Percentiles rank a stretch among this genome's conserved stretches.
Evolutionary conservation across 106 monocot species (phyloP).

Genomic region (Acanthochlamys bracteata): DNA sequence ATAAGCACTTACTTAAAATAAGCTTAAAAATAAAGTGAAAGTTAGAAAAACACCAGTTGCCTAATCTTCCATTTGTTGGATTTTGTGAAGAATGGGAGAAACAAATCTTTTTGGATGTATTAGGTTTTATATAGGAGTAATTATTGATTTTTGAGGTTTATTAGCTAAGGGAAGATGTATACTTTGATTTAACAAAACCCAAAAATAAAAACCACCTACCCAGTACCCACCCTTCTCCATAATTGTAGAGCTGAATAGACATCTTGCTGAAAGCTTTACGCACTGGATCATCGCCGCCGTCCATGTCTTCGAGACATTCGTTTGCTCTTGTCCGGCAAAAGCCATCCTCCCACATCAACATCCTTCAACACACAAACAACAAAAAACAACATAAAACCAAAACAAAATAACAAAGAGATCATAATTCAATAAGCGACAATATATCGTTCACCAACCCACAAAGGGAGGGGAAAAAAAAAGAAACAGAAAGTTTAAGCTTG

Average conservation of each 20-base stretch:
- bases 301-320: slow-evolving; percentile 62
- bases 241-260: slow-evolving; percentile 95
- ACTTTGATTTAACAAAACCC: background rate
- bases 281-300: slow-evolving; percentile 71
- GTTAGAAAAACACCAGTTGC: too few species aligned
- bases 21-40: too few species aligned
- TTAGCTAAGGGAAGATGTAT: background rate
- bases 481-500: slow-evolving; percentile 7
- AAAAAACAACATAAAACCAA: too few species aligned
- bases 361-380: slow-evolving; percentile 15
- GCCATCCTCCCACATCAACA: slow-evolving; percentile 98
- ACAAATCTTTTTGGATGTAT: too few species aligned
- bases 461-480: background rate
- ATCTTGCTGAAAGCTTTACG: slow-evolving; percentile 94
- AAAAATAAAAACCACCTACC: slow-evolving; percentile 35
- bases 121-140: too few species aligned
- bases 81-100: too few species aligned
- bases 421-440: too few species aligned
- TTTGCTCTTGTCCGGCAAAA: slow-evolving; percentile 57
- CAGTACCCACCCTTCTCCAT: slow-evolving; percentile 98
- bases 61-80: too few species aligned
- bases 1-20: background rate
- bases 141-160: background rate
- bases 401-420: too few species aligned
- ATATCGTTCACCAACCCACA: slow-evolving; percentile 1